phyloP scores from a whole-genome alignment of 2,329 filamentous ascomycete species.

The Penicillium sp. region DNA sequence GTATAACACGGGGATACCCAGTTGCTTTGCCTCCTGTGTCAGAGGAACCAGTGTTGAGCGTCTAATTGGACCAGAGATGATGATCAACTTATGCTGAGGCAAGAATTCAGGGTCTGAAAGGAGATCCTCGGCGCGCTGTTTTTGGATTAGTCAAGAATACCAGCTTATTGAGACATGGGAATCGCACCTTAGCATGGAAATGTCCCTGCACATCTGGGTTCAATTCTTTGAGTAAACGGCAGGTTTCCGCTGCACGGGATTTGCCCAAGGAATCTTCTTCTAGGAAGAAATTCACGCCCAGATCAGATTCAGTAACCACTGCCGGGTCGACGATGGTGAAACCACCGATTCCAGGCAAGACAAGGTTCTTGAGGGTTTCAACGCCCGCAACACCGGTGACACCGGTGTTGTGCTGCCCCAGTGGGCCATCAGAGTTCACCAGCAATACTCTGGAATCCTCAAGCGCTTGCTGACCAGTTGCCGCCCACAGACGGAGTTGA shows the following conservation, averaged over 20 bases:
- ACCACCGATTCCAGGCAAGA: slow-evolving; percentile 82
- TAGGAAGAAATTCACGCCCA: slow-evolving; percentile 96
- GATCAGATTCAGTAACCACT: slow-evolving; percentile 71
- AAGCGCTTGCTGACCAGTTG: slow-evolving; percentile 81
- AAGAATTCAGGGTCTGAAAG: slow-evolving; percentile 40
- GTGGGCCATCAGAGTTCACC: slow-evolving; percentile 62
- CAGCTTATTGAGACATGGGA: neutral
- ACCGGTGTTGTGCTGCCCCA: slow-evolving; percentile 32
- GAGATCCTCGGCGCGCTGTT: slow-evolving; percentile 38
- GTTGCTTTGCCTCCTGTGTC: slow-evolving; percentile 49
- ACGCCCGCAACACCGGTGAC: slow-evolving; percentile 82
- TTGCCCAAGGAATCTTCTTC: slow-evolving; percentile 73
- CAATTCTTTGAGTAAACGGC: slow-evolving; percentile 74
- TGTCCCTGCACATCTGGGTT: slow-evolving; percentile 87
- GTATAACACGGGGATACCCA: slow-evolving; percentile 71
- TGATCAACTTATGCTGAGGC: slow-evolving; percentile 55
- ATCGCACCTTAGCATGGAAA: slow-evolving; percentile 56
- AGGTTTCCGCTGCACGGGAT: slow-evolving; percentile 72
- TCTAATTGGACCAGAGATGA: slow-evolving; percentile 59
- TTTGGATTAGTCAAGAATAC: neutral
- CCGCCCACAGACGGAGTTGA: slow-evolving; percentile 92
- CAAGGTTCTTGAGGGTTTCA: slow-evolving; percentile 94
- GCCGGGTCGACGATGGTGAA: slow-evolving; percentile 87
- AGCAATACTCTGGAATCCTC: slow-evolving; percentile 90
- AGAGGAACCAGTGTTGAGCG: slow-evolving; percentile 51